Percentiles rank a stretch among this genome's conserved stretches.
phyloP scores from a whole-genome alignment of 2,329 filamentous ascomycete genomes.

The Fusarium gaditjirri region DNA sequence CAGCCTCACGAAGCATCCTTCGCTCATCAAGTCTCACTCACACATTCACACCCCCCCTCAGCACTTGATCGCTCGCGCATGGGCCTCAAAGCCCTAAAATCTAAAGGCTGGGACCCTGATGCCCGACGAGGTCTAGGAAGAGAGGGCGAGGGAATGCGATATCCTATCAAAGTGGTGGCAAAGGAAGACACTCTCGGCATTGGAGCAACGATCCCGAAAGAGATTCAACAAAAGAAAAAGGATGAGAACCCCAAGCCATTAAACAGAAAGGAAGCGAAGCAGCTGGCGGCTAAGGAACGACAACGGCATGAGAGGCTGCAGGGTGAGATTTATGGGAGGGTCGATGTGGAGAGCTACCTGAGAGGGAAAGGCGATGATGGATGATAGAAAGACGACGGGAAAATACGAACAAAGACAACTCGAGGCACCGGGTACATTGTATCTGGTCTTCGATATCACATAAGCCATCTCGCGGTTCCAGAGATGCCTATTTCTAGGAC shows the following conservation, averaged over 20 bases:
- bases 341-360: constrained; percentile 82
- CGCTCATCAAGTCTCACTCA: constrained; percentile 76
- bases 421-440: not conserved
- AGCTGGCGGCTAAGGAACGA: constrained; percentile 69
- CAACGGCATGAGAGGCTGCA: constrained; percentile 71
- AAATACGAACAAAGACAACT: not conserved
- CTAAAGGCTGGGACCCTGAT: constrained; percentile 81
- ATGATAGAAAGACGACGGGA: not conserved
- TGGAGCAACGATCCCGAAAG: constrained; percentile 62
- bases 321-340: constrained; percentile 76
- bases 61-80: constrained; percentile 76
- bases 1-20: constrained; percentile 68
- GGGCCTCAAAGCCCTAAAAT: constrained; percentile 72
- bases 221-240: constrained; percentile 53
- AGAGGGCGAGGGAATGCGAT: constrained; percentile 75
- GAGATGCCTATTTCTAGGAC: constrained; percentile 9
- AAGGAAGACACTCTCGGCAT: constrained; percentile 83
- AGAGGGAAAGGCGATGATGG: constrained; percentile 53
- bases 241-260: constrained; percentile 62
- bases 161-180: constrained; percentile 76
- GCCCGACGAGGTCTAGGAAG: constrained; percentile 76
- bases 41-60: constrained; percentile 78
- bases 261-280: constrained; percentile 76
- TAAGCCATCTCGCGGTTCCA: not conserved
- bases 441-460: not conserved